These are phyloP conservation scores for Beauveria scarabaeidicola DNA, from an alignment of 2,329 filamentous ascomycete species.

Conservation along the genomic window DNA sequence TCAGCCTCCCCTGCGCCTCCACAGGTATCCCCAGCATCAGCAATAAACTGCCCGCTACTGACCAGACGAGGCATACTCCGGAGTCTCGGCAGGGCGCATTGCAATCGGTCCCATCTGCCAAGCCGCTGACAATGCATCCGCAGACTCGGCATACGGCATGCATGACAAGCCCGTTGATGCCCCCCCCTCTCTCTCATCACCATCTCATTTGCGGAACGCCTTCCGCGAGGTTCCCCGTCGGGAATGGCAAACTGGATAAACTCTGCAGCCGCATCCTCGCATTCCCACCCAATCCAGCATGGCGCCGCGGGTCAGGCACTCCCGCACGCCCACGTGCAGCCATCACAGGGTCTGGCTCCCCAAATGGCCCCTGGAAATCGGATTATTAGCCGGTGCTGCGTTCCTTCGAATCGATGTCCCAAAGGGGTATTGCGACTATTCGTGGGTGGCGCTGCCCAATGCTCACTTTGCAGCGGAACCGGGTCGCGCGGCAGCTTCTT, in stretches of 20 bases:
- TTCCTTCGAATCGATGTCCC: not conserved
- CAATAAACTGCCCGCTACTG: no score
- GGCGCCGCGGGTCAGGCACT: conserved; percentile 1
- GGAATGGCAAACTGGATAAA: conserved; percentile 1
- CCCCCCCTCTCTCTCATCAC: no score
- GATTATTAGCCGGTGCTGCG: not conserved
- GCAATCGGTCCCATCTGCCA: no score
- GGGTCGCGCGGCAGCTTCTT: no score
- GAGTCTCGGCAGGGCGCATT: no score
- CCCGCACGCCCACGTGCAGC: not conserved
- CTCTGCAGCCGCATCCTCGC: not conserved
- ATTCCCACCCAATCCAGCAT: not conserved
- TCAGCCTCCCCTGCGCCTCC: no score
- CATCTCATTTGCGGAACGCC: not conserved
- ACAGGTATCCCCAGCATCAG: no score
- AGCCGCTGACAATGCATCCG: no score
- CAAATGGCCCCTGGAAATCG: not conserved
- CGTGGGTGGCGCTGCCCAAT: not conserved
- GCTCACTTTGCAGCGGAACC: not conserved
- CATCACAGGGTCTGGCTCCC: not conserved
- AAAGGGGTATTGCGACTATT: not conserved
- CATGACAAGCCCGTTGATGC: no score
- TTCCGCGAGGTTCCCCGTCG: not conserved
- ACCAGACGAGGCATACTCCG: no score
- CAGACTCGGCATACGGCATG: no score